Evolutionary conservation across 192 early-diverging fungal genomes (phyloP), one percentile per base, ranked within the genome.

Genomic region (Linderina pennispora): DNA sequence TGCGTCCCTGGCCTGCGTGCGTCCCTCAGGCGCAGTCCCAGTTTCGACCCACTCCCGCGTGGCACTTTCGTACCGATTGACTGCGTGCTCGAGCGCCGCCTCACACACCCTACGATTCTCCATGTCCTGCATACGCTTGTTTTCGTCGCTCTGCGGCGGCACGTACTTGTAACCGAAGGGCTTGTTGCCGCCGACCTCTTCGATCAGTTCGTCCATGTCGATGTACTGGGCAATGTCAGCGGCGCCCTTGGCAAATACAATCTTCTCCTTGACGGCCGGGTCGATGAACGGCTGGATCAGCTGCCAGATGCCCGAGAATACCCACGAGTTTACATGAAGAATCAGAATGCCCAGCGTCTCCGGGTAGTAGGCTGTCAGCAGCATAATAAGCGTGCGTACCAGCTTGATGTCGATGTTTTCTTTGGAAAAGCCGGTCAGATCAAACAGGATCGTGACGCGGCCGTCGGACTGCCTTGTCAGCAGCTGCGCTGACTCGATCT

Each of bases 361-460:
- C 1, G 92, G 92, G 47, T 93, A 96, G 56, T 91, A 90, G 40
- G 78, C 80, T 53, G 91, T 83, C 65, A 95, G 81, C 61, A 82
- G 79, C 18, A 71, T 66, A 18, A 92, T 70, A 16, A 95, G 76
- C 48, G 91, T 84, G 40, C 85, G 83, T 15, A 90, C 74, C 33
- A 85, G 78, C 10, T 74, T 60, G 15, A 77, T 62, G 49, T 92
- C 88, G 47, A 90, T 81, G 59, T 90, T 89, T 5, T 65, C 74
- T 46, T 89, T 50, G 7, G 80, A 64, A 44, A 91, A 87, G 4
- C 71, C 80, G 4, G 67, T 76, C 58, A 94, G 45, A 62, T 94
- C 87, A 58, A 92, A 92, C 20, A 92, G 62, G 25, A 92, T 70
- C 38, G 83, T 81, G 13, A 77, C 73, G 4, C 78, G 71, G 36